Evolutionary conservation across 352 stramenopile genomes (phyloP), one percentile per base, ranked within the genome.

Genomic region (Globisporangium polare): DNA sequence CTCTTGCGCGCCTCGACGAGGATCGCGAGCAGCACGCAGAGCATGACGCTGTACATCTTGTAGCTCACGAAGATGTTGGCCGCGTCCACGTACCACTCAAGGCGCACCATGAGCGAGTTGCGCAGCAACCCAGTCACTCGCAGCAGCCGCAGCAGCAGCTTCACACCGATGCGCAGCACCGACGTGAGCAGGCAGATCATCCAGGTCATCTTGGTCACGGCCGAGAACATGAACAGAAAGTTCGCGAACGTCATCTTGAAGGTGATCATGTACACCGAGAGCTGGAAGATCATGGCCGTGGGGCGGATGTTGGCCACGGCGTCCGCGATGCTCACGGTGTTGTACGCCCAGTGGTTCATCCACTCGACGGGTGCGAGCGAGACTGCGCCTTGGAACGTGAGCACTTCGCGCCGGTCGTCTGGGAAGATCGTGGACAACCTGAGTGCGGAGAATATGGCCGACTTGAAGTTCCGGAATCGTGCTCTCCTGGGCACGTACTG

Each of bases 281-380:
- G 56, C 56, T 77, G 50, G 18, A 72, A 56, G 17, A 74, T 58
- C n/a, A 72, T 54, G 45, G 75, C 76, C 2, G 60, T 74, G 43
- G 65, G 60, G 5, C 65, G 73, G 17, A 72, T 57, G 43, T 69
- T 77, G 10, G 45, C 51, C 20, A 75, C 18, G 15, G 69, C 50
- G 35, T 80, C 69, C 3, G 68, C 33, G 35, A 75, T 74, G 47
- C 73, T 77, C 6, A 80, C 35, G 8, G 15, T 7, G 24, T 73
- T 75, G 58, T 80, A 80, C 20, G 77, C 41, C 73, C 73, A 78
- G 58, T 80, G 63, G 53, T 78, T 80, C 62, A 71, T 73, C 73
- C 69, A 80, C 17, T 76, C 22, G 43, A 71, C 70, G 27, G 73
- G 71, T 1, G 67, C 72, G 46, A 74, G 66, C 20, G 71, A 65